Percentiles rank a stretch among this genome's conserved stretches.
phyloP scores from a whole-genome alignment of 1,284 basidiomycete genomes.

The Tilletia indica region DNA sequence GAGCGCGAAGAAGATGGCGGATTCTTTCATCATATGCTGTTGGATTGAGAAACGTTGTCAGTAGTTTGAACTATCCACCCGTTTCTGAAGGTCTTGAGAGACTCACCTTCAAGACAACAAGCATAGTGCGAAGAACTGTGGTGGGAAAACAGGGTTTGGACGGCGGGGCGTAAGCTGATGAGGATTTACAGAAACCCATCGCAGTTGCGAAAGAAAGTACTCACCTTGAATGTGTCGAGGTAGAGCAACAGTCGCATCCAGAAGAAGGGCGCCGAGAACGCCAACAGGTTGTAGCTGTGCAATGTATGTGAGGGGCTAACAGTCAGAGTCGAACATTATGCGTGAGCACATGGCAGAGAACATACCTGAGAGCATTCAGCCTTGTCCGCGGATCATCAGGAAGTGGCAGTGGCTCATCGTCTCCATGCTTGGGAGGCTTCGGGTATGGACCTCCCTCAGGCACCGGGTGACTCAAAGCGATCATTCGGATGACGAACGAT shows the following conservation, averaged over 20 bases:
- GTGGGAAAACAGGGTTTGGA: no score
- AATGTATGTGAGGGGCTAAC: not conserved
- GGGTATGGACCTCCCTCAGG: not conserved
- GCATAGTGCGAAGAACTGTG: conserved; percentile 12
- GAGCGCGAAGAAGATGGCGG: conserved; percentile 15
- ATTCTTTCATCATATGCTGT: conserved; percentile 15
- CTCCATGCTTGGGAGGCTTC: not conserved
- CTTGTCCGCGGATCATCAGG: conserved; percentile 2
- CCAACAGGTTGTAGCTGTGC: conserved; percentile 12
- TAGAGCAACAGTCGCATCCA: conserved; percentile 14
- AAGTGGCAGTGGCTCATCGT: not conserved
- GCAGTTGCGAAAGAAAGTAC: no score
- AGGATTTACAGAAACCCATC: no score
- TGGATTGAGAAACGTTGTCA: no score
- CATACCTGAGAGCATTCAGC: not conserved
- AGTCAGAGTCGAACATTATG: not conserved
- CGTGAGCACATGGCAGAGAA: not conserved
- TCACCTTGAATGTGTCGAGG: conserved; percentile 14
- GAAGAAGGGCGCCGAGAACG: conserved; percentile 16
- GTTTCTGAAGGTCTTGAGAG: no score
- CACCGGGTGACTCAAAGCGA: not conserved
- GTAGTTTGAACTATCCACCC: no score
- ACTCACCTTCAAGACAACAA: conserved; percentile 1
- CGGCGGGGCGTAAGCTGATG: no score
- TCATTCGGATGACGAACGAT: conserved; percentile 2